Base-by-base conservation (phyloP, 2,329 filamentous ascomycete species). In the Alternaria solani region DNA sequence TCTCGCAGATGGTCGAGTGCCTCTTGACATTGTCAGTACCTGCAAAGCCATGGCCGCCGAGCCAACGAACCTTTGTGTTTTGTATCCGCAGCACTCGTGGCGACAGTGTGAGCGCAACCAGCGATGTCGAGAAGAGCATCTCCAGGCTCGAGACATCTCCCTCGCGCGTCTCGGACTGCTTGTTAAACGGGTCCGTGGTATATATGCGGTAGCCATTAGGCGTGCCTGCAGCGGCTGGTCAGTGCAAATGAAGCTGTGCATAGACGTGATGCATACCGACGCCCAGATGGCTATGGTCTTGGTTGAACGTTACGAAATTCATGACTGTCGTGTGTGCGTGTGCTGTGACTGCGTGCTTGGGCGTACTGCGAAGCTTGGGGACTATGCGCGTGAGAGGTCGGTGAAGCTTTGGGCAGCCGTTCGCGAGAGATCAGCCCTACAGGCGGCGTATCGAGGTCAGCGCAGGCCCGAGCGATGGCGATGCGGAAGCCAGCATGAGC, bases 291-390 rank as follows among this genome's bases (percentile, higher is more conserved):
- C 92, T 96, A 83, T 97, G 93, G 84, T 99, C 95, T 84, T 99
- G 95, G 81, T 99, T 99, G 82, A 98, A 99, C 42, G 94, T 97
- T 73, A 99, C 93, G 82, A 96, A 99, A 81, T 99, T 99, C 84
- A 98, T 93, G 43, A 69, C 69, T 49, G 89, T 58, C 64, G 68
- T 71, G 46, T 63, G 69, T 72, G 11, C 11, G 32, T 12, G 32
- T 16, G 12, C 42, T 46, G 51, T 25, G 58, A 18, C 36, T 39
- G 52, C 44, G 52, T 18, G 51, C 63, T 20, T 61, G 47, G 18
- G 38, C 16, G 52, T 53, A n/a, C 44, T 39, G 44, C 47, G 36
- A 55, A 47, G 47, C 44, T 30, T 61, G 51, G 51, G 41, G 55
- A 62, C 51, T 63, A 43, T 48, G 44, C 51, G 56, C 32, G 32